Conservation (phyloP, 1,139 yeast species). For the Yamadazyma triangularis region DNA sequence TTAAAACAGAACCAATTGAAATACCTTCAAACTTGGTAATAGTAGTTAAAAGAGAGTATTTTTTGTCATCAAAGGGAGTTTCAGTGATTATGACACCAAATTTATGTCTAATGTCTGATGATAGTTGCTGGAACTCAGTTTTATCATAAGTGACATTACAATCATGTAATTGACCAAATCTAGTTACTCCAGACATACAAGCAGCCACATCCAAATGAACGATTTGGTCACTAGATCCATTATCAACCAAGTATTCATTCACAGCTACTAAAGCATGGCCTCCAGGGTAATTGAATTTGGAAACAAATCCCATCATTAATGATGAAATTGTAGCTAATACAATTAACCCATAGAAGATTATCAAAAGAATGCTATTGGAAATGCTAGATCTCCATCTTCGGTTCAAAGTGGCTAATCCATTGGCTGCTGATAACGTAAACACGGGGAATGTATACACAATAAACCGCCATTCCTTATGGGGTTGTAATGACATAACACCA, state of each 20-base stretch:
- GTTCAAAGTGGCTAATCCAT: constrained; percentile 39
- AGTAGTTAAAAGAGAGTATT: constrained; percentile 24
- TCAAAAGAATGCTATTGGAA: constrained; percentile 18
- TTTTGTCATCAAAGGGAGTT: constrained; percentile 11
- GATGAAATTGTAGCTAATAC: constrained; percentile 37
- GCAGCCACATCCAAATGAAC: constrained; percentile 78
- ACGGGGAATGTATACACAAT: constrained; percentile 73
- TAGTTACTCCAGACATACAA: constrained; percentile 84
- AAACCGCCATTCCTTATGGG: constrained; percentile 95
- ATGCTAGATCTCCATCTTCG: too few species aligned
- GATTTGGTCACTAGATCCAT: constrained; percentile 10
- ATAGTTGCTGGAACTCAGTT: constrained; percentile 48
- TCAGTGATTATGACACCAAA: constrained; percentile 58
- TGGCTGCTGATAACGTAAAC: constrained; percentile 60
- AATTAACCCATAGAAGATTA: constrained; percentile 23
- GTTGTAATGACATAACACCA: constrained; percentile 66
- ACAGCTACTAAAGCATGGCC: constrained; percentile 63
- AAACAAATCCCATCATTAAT: constrained; percentile 51
- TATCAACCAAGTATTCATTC: constrained; percentile 39
- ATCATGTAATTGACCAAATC: constrained; percentile 58
- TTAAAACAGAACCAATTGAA: constrained; percentile 14
- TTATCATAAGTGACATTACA: constrained; percentile 61
- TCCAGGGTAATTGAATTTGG: constrained; percentile 85
- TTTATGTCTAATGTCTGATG: constrained; percentile 44
- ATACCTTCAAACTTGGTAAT: constrained; percentile 21